Evolutionary conservation across 2,329 filamentous ascomycete genomes (phyloP).

Genomic region (Colletotrichum sp.): DNA sequence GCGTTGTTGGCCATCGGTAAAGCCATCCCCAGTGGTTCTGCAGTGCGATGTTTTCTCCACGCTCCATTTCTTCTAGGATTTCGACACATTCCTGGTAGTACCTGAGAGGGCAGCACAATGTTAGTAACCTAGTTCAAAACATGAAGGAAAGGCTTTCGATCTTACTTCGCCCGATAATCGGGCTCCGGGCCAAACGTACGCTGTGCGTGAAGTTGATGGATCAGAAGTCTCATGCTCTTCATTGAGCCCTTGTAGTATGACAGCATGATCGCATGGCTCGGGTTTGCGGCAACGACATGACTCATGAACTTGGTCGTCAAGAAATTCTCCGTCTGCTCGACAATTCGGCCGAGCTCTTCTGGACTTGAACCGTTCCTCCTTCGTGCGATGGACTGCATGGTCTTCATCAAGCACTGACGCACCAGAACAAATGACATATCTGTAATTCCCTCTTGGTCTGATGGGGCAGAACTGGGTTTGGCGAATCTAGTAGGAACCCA

Average conservation of each 20-base stretch:
- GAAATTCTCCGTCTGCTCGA: constrained; percentile 7
- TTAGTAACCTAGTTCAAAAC: neutral
- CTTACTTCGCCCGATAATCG: constrained; percentile 1
- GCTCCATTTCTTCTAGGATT: constrained; percentile 22
- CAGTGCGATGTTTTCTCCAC: constrained; percentile 12
- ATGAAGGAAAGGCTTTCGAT: neutral
- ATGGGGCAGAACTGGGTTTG: constrained; percentile 16
- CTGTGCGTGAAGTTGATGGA: neutral
- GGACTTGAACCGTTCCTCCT: neutral
- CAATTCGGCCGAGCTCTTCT: constrained; percentile 1
- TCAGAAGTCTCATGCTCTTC: neutral
- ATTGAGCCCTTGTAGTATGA: neutral
- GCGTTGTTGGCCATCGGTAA: constrained; percentile 20
- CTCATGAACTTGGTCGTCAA: constrained; percentile 11
- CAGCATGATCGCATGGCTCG: neutral
- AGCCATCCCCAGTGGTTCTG: constrained; percentile 22
- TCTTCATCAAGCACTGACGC: constrained; percentile 2
- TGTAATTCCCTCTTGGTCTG: constrained; percentile 21
- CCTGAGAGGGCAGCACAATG: neutral
- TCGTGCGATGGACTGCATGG: neutral
- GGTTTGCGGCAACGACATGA: neutral
- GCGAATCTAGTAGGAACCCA: constrained; percentile 22
- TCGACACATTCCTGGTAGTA: constrained; percentile 15
- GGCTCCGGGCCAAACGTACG: neutral
- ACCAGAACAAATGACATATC: constrained; percentile 23